These are phyloP conservation scores for Geosiphon pyriformis DNA, from an alignment of 192 early-diverging fungal genomes.

Conservation along the genomic window DNA sequence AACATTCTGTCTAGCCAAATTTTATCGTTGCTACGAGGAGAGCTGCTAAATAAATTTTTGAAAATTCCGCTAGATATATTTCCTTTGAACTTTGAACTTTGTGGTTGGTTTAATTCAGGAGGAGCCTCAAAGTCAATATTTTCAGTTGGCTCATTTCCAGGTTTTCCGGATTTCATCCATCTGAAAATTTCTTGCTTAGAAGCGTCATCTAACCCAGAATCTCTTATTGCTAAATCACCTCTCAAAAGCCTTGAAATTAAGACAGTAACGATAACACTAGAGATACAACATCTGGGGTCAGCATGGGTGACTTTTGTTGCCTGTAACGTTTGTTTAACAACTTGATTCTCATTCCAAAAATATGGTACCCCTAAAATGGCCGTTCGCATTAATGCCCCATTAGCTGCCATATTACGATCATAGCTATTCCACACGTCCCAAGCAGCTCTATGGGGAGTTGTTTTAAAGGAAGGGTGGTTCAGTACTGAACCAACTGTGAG, in stretches of 20 bases:
- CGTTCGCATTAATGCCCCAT: slow-evolving; percentile 40
- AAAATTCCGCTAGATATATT: no score
- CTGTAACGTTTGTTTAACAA: slow-evolving; percentile 34
- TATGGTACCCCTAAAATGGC: slow-evolving; percentile 33
- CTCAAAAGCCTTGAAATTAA: slow-evolving; percentile 36
- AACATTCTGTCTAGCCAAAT: not conserved
- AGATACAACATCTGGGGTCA: slow-evolving; percentile 36
- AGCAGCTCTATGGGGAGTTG: slow-evolving; percentile 42
- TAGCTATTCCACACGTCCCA: slow-evolving; percentile 37
- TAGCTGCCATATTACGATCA: slow-evolving; percentile 33
- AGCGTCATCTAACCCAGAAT: slow-evolving; percentile 12
- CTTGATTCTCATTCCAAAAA: slow-evolving; percentile 39
- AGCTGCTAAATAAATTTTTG: no score
- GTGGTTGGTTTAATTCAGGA: not conserved
- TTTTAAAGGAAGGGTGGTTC: slow-evolving; percentile 36
- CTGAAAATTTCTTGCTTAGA: slow-evolving; percentile 23
- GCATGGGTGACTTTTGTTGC: slow-evolving; percentile 42
- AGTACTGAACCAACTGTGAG: slow-evolving; percentile 45
- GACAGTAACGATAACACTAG: slow-evolving; percentile 29
- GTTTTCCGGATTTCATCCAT: slow-evolving; percentile 26
- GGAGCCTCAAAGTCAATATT: slow-evolving; percentile 22
- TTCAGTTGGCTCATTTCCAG: slow-evolving; percentile 23
- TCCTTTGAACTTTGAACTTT: not conserved
- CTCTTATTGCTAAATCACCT: slow-evolving; percentile 20
- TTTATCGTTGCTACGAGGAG: not conserved